phyloP scores from a whole-genome alignment of 768 basidiomycete species.

The Leccinellum rugosiceps region DNA sequence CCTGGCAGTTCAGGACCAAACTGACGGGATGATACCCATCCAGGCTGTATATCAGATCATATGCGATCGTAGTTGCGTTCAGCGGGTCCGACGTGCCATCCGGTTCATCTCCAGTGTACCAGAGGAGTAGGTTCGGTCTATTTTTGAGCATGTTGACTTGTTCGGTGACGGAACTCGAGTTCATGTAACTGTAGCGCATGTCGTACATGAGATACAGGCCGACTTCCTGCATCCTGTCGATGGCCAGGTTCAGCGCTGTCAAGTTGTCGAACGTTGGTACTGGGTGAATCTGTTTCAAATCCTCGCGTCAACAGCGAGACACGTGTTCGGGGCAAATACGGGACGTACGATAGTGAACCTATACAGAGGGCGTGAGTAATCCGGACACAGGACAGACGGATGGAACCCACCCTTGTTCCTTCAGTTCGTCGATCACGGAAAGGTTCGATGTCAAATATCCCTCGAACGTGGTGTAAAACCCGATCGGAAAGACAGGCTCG shows the following conservation, averaged over 20 bases:
- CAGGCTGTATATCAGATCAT: conserved; percentile 54
- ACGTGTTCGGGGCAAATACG: neutral
- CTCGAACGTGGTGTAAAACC: conserved; percentile 44
- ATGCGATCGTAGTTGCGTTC: conserved; percentile 47
- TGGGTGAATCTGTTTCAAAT: conserved; percentile 57
- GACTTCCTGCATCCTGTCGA: conserved; percentile 71
- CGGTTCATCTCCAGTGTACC: conserved; percentile 76
- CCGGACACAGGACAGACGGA: neutral
- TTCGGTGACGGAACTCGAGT: conserved; percentile 55
- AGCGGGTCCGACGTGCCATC: conserved; percentile 69
- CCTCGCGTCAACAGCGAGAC: neutral
- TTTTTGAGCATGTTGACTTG: conserved; percentile 69
- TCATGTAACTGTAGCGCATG: conserved; percentile 73
- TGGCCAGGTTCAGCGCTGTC: conserved; percentile 51
- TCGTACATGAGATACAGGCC: conserved; percentile 79
- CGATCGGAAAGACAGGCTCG: conserved; percentile 48
- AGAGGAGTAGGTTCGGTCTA: conserved; percentile 64
- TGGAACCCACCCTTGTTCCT: conserved; percentile 27
- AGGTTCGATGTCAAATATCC: conserved; percentile 23
- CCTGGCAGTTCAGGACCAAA: conserved; percentile 60
- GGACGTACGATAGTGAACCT: conserved; percentile 34
- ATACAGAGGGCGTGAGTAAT: conserved; percentile 1
- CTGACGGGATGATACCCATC: conserved; percentile 70
- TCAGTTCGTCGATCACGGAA: conserved; percentile 31
- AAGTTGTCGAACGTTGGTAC: conserved; percentile 63